These are phyloP conservation scores for Phytophthora hibernalis DNA, from an alignment of 352 stramenopile species.

Conservation along the genomic window DNA sequence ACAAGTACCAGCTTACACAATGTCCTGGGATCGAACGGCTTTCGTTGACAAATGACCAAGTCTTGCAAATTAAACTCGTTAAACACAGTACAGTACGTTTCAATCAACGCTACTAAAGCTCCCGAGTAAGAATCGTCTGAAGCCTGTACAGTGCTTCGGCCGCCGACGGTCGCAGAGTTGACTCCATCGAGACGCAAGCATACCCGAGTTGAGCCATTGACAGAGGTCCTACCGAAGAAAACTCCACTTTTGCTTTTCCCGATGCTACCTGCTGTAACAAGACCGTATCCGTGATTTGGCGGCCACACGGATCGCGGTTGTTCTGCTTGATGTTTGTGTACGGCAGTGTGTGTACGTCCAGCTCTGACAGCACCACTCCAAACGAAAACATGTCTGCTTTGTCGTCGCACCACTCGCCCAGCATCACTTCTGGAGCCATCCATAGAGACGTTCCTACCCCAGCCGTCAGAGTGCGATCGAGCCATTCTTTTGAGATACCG, in stretches of 20 bases:
- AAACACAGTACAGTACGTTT: not conserved
- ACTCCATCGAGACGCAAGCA: not conserved
- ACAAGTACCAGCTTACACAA: no score
- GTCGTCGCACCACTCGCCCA: conserved; percentile 20
- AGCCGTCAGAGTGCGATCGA: conserved; percentile 22
- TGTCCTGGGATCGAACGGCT: no score
- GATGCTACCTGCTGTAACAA: conserved; percentile 35
- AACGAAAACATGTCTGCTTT: conserved; percentile 40
- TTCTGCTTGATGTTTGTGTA: conserved; percentile 17
- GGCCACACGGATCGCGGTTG: not conserved
- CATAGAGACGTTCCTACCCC: conserved; percentile 24
- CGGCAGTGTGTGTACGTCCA: conserved; percentile 42
- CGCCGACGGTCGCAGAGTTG: not conserved
- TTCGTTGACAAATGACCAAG: no score
- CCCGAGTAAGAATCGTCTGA: not conserved
- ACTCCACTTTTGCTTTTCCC: conserved; percentile 26
- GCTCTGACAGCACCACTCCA: conserved; percentile 40
- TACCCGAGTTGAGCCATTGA: no score
- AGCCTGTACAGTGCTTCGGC: not conserved
- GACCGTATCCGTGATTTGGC: conserved; percentile 10
- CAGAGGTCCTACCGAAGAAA: conserved; percentile 22
- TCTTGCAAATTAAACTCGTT: not conserved
- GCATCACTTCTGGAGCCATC: conserved; percentile 32
- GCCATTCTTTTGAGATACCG: conserved; percentile 45
- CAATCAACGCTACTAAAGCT: not conserved